Conservation (phyloP, 2,329 filamentous ascomycete genomes). For the Ophiostoma sp. region DNA sequence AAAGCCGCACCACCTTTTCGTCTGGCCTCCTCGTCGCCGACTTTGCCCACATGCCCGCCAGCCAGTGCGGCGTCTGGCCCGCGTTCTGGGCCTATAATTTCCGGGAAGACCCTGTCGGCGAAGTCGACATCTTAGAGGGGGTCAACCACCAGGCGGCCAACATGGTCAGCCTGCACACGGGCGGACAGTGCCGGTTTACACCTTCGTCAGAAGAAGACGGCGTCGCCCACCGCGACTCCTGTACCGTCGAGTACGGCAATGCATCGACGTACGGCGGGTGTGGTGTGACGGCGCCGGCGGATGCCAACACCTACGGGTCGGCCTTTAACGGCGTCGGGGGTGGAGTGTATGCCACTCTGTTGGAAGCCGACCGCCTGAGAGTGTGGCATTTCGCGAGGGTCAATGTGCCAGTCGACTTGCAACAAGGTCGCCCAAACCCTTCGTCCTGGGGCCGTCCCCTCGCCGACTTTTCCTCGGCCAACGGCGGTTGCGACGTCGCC, state of each 20-base stretch:
- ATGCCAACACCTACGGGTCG: not conserved
- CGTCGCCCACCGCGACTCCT: not conserved
- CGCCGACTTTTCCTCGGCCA: slow-evolving; percentile 38
- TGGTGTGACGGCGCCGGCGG: not conserved
- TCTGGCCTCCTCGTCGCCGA: slow-evolving; percentile 50
- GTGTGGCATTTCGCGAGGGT: slow-evolving; percentile 47
- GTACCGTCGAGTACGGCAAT: slow-evolving; percentile 41
- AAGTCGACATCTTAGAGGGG: slow-evolving; percentile 58
- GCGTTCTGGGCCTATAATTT: slow-evolving; percentile 41
- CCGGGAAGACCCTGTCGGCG: slow-evolving; percentile 51
- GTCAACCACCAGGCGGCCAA: slow-evolving; percentile 47
- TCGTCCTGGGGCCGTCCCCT: slow-evolving; percentile 43
- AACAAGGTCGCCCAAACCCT: slow-evolving; percentile 42
- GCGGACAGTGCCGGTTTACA: slow-evolving; percentile 19
- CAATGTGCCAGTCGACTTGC: slow-evolving; percentile 45
- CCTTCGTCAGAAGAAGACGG: not conserved
- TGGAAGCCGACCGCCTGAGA: slow-evolving; percentile 43
- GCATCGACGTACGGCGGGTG: slow-evolving; percentile 25
- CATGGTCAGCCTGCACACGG: slow-evolving; percentile 51
- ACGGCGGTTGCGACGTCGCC: slow-evolving; percentile 9
- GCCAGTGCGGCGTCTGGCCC: slow-evolving; percentile 52
- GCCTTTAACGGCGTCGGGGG: not conserved
- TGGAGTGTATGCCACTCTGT: slow-evolving; percentile 35
- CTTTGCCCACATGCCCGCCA: slow-evolving; percentile 52
- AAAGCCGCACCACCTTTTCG: slow-evolving; percentile 48